phyloP scores from a whole-genome alignment of 176 grass and related monocot species.

The Carex pumila region DNA sequence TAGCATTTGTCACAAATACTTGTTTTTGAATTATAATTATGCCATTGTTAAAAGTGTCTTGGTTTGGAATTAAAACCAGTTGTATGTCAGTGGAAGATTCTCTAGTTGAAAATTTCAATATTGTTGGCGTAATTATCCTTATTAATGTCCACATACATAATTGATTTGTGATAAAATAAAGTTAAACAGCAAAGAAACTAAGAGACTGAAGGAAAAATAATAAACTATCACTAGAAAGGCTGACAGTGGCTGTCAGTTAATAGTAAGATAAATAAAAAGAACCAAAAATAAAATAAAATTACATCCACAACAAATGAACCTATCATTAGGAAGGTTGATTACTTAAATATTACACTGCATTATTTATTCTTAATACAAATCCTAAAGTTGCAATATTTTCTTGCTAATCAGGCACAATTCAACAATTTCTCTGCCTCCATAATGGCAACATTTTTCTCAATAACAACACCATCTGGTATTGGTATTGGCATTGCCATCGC shows the following conservation, averaged over 20 bases:
- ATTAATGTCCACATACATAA: background rate
- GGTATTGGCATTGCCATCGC: constrained; percentile 24
- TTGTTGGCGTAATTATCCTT: background rate
- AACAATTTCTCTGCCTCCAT: constrained; percentile 32
- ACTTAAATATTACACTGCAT: background rate
- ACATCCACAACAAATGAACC: too few species aligned
- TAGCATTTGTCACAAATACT: background rate
- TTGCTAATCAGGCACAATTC: constrained; percentile 49
- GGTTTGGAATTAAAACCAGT: background rate
- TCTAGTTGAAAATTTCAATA: background rate
- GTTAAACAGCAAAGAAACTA: background rate
- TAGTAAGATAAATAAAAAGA: too few species aligned
- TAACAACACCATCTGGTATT: constrained; percentile 67
- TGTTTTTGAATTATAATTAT: background rate
- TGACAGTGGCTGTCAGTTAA: too few species aligned
- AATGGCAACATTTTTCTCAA: constrained; percentile 68
- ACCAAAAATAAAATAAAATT: too few species aligned
- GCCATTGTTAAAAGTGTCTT: background rate
- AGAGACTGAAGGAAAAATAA: background rate
- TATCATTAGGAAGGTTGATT: background rate
- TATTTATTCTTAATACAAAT: background rate
- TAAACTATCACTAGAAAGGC: too few species aligned
- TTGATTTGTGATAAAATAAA: background rate
- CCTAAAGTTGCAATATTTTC: background rate
- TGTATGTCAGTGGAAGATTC: background rate